Evolutionary conservation across 2,329 filamentous ascomycete genomes (phyloP).

Genomic region (Incumbomyces delicatus): DNA sequence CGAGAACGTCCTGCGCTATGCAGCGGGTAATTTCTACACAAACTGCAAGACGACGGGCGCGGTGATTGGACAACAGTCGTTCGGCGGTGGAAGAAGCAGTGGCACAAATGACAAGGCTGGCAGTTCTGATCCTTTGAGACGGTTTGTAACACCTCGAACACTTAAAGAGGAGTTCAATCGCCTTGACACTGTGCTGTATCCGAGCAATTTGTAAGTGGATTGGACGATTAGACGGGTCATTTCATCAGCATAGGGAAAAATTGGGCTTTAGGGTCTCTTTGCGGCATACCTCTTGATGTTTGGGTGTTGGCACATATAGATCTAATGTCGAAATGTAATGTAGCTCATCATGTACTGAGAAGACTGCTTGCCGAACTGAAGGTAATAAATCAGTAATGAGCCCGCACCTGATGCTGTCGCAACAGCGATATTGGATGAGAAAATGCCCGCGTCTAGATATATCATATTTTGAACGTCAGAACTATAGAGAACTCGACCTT

Average conservation of each 20-base stretch:
- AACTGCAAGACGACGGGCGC: slow-evolving; percentile 51
- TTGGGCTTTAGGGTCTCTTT: neutral
- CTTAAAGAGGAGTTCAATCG: slow-evolving; percentile 44
- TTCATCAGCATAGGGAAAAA: too few species aligned
- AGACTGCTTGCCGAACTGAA: too few species aligned
- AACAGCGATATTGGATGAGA: too few species aligned
- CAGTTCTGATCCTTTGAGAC: slow-evolving; percentile 39
- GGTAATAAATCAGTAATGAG: too few species aligned
- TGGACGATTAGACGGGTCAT: too few species aligned
- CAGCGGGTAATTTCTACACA: slow-evolving; percentile 50
- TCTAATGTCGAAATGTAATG: too few species aligned
- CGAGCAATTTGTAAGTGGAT: slow-evolving; percentile 13
- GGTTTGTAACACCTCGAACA: slow-evolving; percentile 43
- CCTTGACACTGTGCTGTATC: slow-evolving; percentile 19
- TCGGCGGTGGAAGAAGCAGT: slow-evolving; percentile 43
- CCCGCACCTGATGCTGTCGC: too few species aligned
- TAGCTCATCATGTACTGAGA: too few species aligned
- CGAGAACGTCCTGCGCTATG: slow-evolving; percentile 42
- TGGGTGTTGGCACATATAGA: neutral
- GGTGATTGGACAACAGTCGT: slow-evolving; percentile 48
- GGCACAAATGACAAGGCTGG: slow-evolving; percentile 51
- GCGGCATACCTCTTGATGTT: neutral
- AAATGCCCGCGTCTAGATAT: neutral
- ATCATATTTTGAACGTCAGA: neutral
- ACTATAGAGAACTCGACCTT: neutral